Base-by-base conservation (phyloP, 805 yeast species). In the Lipomyces starkeyi region DNA sequence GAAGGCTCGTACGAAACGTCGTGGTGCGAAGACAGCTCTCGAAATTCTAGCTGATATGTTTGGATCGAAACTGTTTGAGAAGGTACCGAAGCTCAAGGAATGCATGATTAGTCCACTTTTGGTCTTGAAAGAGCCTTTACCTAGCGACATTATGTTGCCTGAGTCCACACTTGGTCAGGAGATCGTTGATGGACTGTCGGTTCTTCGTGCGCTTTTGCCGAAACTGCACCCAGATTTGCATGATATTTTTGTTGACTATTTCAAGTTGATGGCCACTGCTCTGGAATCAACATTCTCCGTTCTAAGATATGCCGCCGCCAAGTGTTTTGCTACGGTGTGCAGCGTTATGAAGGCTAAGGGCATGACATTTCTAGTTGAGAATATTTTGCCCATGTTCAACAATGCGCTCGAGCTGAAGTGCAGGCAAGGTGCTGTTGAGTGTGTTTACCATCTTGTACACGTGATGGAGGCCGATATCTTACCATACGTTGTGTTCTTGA, bases 341-440 rank as follows among this genome's bases (percentile, higher is more conserved):
- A 84, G 87, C 13, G 86, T 86, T 0, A 80, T 87, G 55, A 92
- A 97, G 2, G 83, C 90, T 0, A 80, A 81, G 37, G 91, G 92
- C 0, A 89, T 95, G 78, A 89, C 96, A 7, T 87, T 86, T 69
- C 81, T 94, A 66, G 93, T 95, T n/a, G 87, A 88, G 72, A 81
- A 85, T 7, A 83, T 94, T 1, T 80, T 96, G 54, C 97, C 98
- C 0, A 83, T 91, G 84, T 80, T 93, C 76, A 87, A 87, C 72
- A 91, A 90, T 77, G 91, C 95, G 0, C 87, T 90, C 17, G 86
- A 85, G 40, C 80, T 88, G 8, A 83, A 80, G 32, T 89, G 88
- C 69, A 86, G 99, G 69, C 98, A 94, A 80, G 99, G 99, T 75
- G 93, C 97, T 6, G 90, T 92, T 65, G 99, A 95, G 79, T 86